Conservation (phyloP, 371 early-diverging fungal species). For the Phascolomyces articulosus region DNA sequence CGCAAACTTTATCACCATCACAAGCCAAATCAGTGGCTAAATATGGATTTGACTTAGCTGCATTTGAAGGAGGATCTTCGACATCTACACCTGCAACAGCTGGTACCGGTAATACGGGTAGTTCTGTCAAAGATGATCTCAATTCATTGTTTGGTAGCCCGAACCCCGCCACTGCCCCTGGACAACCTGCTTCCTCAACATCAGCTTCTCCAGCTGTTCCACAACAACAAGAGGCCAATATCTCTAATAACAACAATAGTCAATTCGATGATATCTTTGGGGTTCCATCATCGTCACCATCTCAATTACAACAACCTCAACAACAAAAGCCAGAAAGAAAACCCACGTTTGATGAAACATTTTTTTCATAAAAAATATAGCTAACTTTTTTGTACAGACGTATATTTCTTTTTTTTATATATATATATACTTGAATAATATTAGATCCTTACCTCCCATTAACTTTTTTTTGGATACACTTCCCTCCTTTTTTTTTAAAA, state of each 20-base stretch:
- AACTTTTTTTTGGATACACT: too few species aligned
- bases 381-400: neutral
- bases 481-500: too few species aligned
- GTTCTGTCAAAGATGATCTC: conserved; percentile 39
- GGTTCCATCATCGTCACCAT: conserved; percentile 9
- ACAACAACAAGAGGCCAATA: conserved; percentile 3
- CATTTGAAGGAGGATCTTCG: conserved; percentile 32
- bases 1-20: conserved; percentile 18
- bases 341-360: conserved; percentile 23
- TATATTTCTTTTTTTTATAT: neutral
- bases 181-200: neutral
- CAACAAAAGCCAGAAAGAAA: conserved; percentile 11
- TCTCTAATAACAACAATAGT: neutral
- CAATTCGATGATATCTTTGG: conserved; percentile 22
- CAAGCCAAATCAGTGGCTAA: conserved; percentile 34
- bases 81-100: conserved; percentile 4
- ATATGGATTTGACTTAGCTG: conserved; percentile 50
- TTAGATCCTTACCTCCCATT: too few species aligned
- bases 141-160: conserved; percentile 36
- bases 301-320: conserved; percentile 5
- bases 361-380: conserved; percentile 18
- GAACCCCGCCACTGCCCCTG: neutral
- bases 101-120: conserved; percentile 1
- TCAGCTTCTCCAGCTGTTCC: too few species aligned
- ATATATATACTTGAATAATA: too few species aligned